A percentile compares a stretch with the other conserved stretches of the same genome.
phyloP scores from a whole-genome alignment of 441 rosid genomes.

The Biscutella laevigata region DNA sequence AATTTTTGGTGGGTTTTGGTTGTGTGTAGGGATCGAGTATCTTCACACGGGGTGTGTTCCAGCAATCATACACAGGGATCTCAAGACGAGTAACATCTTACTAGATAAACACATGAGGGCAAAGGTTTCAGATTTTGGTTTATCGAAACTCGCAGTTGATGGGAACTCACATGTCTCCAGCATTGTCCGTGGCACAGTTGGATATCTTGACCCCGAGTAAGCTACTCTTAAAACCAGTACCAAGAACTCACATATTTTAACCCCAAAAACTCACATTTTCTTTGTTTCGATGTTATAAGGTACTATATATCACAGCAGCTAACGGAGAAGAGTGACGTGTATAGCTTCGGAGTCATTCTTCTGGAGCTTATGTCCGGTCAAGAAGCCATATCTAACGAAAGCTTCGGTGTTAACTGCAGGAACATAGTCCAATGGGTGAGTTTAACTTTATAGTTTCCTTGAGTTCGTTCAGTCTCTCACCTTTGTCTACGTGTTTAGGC shows the following conservation, averaged over 20 bases:
- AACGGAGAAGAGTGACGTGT: conserved; percentile 43
- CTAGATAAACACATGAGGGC: conserved; percentile 82
- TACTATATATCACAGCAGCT: conserved; percentile 77
- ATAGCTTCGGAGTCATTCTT: conserved; percentile 96
- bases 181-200: conserved; percentile 95
- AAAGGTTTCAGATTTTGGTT: conserved; percentile 94
- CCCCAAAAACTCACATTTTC: neutral
- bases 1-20: neutral
- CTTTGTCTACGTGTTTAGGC: no score
- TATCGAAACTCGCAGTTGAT: conserved; percentile 76
- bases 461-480: neutral
- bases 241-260: neutral
- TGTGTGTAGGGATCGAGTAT: conserved; percentile 77
- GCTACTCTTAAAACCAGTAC: conserved; percentile 7
- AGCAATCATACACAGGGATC: conserved; percentile 87
- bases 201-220: conserved; percentile 96
- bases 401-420: conserved; percentile 80
- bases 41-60: conserved; percentile 97
- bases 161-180: conserved; percentile 96
- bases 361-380: conserved; percentile 93
- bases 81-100: conserved; percentile 90
- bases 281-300: conserved; percentile 31
- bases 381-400: conserved; percentile 88
- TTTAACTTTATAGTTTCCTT: neutral
- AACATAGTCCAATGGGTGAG: conserved; percentile 97